Conservation (phyloP, 225 moss, liverwort and hornwort species). For the Neckera pumila region DNA sequence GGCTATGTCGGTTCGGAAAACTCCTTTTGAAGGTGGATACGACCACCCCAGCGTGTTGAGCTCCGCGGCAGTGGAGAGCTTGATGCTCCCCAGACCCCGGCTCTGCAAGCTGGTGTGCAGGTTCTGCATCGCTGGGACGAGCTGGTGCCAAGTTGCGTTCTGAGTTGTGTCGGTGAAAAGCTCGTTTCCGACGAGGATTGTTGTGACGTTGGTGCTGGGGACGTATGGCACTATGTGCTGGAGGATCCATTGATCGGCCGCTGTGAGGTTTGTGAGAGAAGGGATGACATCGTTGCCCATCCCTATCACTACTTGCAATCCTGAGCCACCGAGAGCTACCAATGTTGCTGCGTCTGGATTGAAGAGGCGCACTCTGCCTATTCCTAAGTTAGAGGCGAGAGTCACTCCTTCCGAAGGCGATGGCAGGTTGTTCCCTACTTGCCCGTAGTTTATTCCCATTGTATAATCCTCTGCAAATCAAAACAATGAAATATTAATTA, state of each 20-base stretch:
- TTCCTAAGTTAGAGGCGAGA: conserved; percentile 8
- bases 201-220: conserved; percentile 33
- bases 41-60: conserved; percentile 39
- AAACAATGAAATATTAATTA: not conserved
- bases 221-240: conserved; percentile 22
- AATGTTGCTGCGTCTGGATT: conserved; percentile 22
- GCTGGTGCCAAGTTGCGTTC: conserved; percentile 19
- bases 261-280: conserved; percentile 16
- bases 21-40: conserved; percentile 37
- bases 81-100: conserved; percentile 8
- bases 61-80: conserved; percentile 45
- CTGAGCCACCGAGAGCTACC: conserved; percentile 19
- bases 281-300: conserved; percentile 46
- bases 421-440: conserved; percentile 29
- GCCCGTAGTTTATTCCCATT: conserved; percentile 47
- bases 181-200: conserved; percentile 41
- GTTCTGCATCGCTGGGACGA: conserved; percentile 42
- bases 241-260: conserved; percentile 33
- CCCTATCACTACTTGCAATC: conserved; percentile 30
- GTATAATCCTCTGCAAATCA: conserved; percentile 10
- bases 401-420: conserved; percentile 1
- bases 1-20: conserved; percentile 42
- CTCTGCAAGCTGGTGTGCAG: conserved; percentile 9
- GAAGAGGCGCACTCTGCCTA: conserved; percentile 32
- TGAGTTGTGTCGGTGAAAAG: conserved; percentile 24